These are phyloP conservation scores for Tylopilus sp. DNA, from an alignment of 1,284 basidiomycete species.

Conservation along the genomic window DNA sequence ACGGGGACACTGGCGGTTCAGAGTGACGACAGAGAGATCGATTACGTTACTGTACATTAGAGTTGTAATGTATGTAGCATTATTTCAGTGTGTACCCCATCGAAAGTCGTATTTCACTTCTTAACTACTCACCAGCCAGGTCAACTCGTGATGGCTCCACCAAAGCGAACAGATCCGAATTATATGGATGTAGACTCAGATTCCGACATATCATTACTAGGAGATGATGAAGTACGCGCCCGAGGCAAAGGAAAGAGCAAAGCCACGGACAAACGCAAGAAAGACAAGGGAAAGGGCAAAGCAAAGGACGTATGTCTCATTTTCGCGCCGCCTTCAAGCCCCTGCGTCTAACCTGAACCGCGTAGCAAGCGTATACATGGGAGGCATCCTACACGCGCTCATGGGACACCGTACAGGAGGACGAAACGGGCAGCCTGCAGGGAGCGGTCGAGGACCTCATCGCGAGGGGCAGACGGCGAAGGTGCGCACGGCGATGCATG, in stretches of 20 bases:
- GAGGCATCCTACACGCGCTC: conserved; percentile 92
- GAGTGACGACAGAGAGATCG: neutral
- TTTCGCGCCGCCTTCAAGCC: neutral
- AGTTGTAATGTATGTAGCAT: neutral
- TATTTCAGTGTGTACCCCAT: too few species aligned
- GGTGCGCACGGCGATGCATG: conserved; percentile 45
- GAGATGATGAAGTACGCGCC: conserved; percentile 30
- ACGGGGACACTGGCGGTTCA: neutral
- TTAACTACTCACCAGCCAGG: too few species aligned
- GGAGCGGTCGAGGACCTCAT: conserved; percentile 86
- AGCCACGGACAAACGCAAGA: conserved; percentile 38
- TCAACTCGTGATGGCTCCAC: conserved; percentile 19
- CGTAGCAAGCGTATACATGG: conserved; percentile 85
- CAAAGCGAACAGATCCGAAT: conserved; percentile 25
- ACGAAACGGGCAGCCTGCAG: conserved; percentile 89
- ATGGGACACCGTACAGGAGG: conserved; percentile 97
- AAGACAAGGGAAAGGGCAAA: conserved; percentile 43
- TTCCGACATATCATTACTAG: conserved; percentile 37
- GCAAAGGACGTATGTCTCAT: conserved; percentile 46
- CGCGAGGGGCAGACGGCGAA: conserved; percentile 78
- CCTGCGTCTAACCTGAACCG: conserved; percentile 1
- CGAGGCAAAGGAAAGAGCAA: conserved; percentile 47
- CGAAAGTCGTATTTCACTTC: too few species aligned
- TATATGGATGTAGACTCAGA: conserved; percentile 42
- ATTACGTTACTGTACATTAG: neutral